Evolutionary conservation across 1,284 basidiomycete species (phyloP).

Genomic region (Apiotrichum veenhuisii): DNA sequence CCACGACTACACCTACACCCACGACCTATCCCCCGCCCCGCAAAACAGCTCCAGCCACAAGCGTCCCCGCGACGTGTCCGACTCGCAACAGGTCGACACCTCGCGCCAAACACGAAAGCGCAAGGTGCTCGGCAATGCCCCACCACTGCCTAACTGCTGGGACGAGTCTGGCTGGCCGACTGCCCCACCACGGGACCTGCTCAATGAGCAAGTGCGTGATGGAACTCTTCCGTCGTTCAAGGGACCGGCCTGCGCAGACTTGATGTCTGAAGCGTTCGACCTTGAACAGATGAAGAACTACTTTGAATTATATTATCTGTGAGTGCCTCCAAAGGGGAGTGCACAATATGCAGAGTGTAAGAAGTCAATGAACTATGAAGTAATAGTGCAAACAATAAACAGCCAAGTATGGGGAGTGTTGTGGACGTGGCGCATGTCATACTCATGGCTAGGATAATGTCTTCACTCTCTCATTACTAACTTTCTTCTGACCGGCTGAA

Average conservation of each 20-base stretch:
- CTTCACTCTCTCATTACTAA: too few relatives aligned
- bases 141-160: too few relatives aligned
- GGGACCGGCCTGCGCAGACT: constrained; percentile 4
- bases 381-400: too few relatives aligned
- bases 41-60: not conserved
- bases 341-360: not conserved
- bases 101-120: not conserved
- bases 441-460: too few relatives aligned
- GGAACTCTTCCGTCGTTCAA: constrained; percentile 8
- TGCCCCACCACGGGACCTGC: not conserved
- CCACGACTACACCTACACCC: not conserved
- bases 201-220: constrained; percentile 3
- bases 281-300: constrained; percentile 24
- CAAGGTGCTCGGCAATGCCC: too few relatives aligned
- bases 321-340: constrained; percentile 1
- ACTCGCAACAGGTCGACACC: not conserved
- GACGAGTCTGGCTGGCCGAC: not conserved
- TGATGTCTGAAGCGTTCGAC: constrained; percentile 5
- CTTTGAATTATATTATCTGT: constrained; percentile 31
- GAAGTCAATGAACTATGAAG: not conserved
- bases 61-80: not conserved
- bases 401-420: too few relatives aligned
- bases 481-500: constrained; percentile 19
- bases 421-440: too few relatives aligned
- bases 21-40: not conserved